Base-by-base conservation (phyloP, 2,329 filamentous ascomycete species). In the Tricladium varicosporioides region DNA sequence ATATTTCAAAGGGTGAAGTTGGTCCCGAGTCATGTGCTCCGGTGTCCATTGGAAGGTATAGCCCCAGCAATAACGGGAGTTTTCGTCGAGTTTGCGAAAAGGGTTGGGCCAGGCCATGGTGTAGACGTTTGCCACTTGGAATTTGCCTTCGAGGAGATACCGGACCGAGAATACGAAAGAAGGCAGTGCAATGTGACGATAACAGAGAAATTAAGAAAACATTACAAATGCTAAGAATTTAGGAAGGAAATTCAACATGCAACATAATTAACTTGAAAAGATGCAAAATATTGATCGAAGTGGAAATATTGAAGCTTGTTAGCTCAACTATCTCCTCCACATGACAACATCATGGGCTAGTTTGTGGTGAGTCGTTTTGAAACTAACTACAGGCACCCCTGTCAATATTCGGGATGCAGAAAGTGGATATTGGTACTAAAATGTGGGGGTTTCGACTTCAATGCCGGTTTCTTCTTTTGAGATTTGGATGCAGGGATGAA, bases 11-110 rank as follows among this genome's bases (percentile, higher is more conserved):
- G 80, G 81, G 53, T 80, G 72, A 42, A 86, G 73, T 65, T 90
- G 75, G 54, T 86, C 79, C 5, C 76, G 71, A 1, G 81, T 82
- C 15, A 83, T 73, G 69, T 93, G 89, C 2, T 84, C 71, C 5
- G 79, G 70, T 1, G 87, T 89, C 78, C 87, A 86, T 64, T 85
- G 80, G 68, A 92, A 92, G 5, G 78, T 80, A 66, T 89, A 82
- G 16, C 82, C 86, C 84, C 86, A 91, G 61, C 53, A 49, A 10
- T 49, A 8, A 9, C 49, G 15, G 1, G 54, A 48, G 19, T 57
- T 53, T 16, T 52, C 54, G n/a, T 57, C 54, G 40, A 43, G 22
- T 5, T n/a, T 36, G 5, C 19, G 32, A 2, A 52, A 52, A 16
- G 54, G 49, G 19, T 53, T 50, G 31, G 47, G 47, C 13, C 36